Base-by-base conservation (phyloP, 2,329 filamentous ascomycete genomes). In the Penicillium brevicompactum region DNA sequence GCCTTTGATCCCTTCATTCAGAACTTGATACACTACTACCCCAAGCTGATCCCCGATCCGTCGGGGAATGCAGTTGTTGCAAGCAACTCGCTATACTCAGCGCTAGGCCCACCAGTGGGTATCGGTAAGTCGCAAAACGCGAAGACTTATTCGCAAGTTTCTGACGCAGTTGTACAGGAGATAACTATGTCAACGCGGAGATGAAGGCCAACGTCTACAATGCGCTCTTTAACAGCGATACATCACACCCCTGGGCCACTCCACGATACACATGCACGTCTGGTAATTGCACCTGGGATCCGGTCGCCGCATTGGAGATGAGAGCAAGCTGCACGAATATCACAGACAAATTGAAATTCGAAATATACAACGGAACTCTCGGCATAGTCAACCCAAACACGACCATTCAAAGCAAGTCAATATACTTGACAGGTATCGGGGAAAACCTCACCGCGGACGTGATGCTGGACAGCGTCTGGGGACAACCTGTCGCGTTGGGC, bases 1-100 rank as follows among this genome's bases (percentile, higher is more conserved):
- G 58, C 49, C 5, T 57, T 61, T 27, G 58, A 61, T 8, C 58
- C 60, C 0, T 63, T 63, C 37, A 45, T 51, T 4, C 60, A 63
- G 24, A 61, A 61, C 48, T 50, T 61, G 13, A 48, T 61, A 9
- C 52, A 52, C 11, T 51, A 51, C 16, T 44, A 43, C 21, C 32
- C 31, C 4, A 18, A 38, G 11, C n/a, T 40, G 5, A 31, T 44
- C 14, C n/a, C 9, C 8, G 53, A 53, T 27, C 10, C 22, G 1
- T 21, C n/a, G 13, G 50, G 50, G 5, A 32, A 18, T 42, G 44
- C 44, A 16, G 10, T 41, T 8, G 34, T 48, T 10, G 24, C 46
- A 9, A 48, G 46, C 9, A 53, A 47, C 44, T 24, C 27, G 8
- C 2, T 37, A 24, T 53, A 32, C 16, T 9, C 41, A 1, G 37